Evolutionary conservation across 257 asterid species (phyloP).

Genomic region (Nicotiana attenuata): DNA sequence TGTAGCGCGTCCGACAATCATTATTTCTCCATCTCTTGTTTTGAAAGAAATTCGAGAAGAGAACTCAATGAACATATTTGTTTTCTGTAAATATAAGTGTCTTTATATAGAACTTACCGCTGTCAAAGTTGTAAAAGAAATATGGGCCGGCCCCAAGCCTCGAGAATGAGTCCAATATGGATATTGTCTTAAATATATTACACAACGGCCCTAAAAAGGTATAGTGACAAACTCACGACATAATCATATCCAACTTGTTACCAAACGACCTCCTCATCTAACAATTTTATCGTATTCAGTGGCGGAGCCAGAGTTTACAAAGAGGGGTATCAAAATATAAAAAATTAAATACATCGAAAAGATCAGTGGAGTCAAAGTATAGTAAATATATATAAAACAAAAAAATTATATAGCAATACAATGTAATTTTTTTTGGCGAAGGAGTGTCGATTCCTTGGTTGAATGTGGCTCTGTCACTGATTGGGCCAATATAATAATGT

Average conservation of each 20-base stretch:
- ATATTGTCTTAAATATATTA: not conserved
- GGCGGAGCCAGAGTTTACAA: too few species aligned
- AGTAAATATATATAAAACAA: too few species aligned
- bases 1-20: not conserved
- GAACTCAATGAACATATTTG: not conserved
- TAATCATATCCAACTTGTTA: not conserved
- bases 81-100: not conserved
- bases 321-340: too few species aligned
- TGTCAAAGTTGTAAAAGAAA: not conserved
- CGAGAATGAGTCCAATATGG: not conserved
- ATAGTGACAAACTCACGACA: too few species aligned
- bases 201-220: not conserved
- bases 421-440: too few species aligned
- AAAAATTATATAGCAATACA: too few species aligned
- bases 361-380: too few species aligned
- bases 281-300: not conserved
- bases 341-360: too few species aligned
- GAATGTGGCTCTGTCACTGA: not conserved
- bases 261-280: not conserved
- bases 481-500: not conserved
- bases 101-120: not conserved
- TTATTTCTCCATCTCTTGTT: not conserved
- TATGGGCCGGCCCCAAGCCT: too few species aligned
- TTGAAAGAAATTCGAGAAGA: not conserved
- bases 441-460: too few species aligned